phyloP scores from a whole-genome alignment of 75 land plant species.

The Cryptomeria japonica region DNA sequence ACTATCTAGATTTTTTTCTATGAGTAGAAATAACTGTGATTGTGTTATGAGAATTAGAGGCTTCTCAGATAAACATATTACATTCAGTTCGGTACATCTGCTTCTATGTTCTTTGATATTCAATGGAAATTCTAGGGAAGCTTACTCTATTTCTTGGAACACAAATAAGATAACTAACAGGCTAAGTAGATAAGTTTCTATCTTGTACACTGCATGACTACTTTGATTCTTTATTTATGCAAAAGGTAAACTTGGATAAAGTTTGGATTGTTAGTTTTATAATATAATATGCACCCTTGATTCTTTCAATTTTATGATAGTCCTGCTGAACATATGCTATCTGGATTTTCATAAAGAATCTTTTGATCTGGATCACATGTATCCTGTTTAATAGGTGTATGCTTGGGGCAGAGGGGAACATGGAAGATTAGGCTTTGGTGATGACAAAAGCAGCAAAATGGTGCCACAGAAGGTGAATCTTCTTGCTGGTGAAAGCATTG shows the following conservation, averaged over 20 bases:
- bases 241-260: neutral
- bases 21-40: neutral
- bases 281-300: neutral
- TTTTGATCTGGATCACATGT: neutral
- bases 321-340: neutral
- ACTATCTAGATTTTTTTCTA: neutral
- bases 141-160: neutral
- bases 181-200: neutral
- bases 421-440: slow-evolving; percentile 98
- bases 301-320: neutral
- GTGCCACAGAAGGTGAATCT: slow-evolving; percentile 84
- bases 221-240: neutral
- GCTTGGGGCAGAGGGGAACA: slow-evolving; percentile 99
- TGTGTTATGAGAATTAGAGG: neutral
- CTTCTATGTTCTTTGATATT: neutral
- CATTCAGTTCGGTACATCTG: neutral
- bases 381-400: slow-evolving; percentile 60
- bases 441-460: slow-evolving; percentile 99
- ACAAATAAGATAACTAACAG: neutral
- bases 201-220: neutral
- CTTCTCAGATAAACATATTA: neutral
- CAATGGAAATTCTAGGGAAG: neutral
- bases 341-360: neutral
- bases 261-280: neutral
- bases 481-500: slow-evolving; percentile 62